Conservation (phyloP, 495 filamentous ascomycete genomes). For the Penicillium lividum region DNA sequence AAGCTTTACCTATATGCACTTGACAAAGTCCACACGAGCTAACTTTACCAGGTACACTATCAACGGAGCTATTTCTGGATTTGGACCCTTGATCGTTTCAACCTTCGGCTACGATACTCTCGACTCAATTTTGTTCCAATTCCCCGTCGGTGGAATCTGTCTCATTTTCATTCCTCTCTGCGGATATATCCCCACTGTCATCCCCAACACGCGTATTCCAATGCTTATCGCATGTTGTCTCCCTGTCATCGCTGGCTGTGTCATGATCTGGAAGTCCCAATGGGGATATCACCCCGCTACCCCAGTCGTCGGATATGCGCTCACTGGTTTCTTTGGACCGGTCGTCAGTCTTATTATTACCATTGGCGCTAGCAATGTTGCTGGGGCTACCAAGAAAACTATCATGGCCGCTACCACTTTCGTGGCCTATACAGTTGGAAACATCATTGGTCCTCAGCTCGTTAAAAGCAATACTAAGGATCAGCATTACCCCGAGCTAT, state of each 20-base stretch:
- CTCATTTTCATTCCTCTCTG: slow-evolving; percentile 64
- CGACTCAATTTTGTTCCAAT: slow-evolving; percentile 70
- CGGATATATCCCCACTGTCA: slow-evolving; percentile 58
- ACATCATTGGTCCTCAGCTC: slow-evolving; percentile 72
- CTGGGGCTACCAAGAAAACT: slow-evolving; percentile 77
- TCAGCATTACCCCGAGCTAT: slow-evolving; percentile 69
- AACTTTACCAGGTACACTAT: slow-evolving; percentile 57
- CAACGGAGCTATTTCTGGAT: slow-evolving; percentile 75
- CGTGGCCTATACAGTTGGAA: slow-evolving; percentile 72
- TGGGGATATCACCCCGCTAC: slow-evolving; percentile 64
- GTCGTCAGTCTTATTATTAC: slow-evolving; percentile 66
- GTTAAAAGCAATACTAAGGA: slow-evolving; percentile 60
- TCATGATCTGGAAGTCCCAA: slow-evolving; percentile 70
- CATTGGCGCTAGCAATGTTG: slow-evolving; percentile 70
- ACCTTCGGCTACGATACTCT: slow-evolving; percentile 70
- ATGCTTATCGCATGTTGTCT: slow-evolving; percentile 64
- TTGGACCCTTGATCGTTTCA: slow-evolving; percentile 71
- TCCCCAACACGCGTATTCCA: slow-evolving; percentile 65
- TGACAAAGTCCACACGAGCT: slow-evolving; percentile 1
- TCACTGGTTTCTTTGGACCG: slow-evolving; percentile 70
- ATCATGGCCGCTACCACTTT: slow-evolving; percentile 72
- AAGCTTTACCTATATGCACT: slow-evolving; percentile 16
- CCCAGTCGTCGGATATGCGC: slow-evolving; percentile 66
- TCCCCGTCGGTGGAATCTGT: slow-evolving; percentile 66
- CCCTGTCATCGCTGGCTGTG: slow-evolving; percentile 71